Evolutionary conservation across 169 alveolate species (phyloP).

Genomic region (Cryptosporidium canis): DNA sequence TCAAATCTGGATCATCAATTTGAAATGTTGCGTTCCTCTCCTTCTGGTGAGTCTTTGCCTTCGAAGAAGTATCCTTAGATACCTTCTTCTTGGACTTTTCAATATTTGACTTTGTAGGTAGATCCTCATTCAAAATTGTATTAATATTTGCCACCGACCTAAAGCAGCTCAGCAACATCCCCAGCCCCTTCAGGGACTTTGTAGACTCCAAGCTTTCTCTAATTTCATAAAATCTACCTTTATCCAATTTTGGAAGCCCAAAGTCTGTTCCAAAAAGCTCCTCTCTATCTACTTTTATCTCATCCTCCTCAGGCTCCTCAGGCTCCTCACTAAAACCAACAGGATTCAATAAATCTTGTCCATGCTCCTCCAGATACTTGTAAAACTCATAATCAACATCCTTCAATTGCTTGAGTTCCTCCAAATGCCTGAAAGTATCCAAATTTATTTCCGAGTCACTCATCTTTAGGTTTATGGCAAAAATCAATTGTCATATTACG

Average conservation of each 20-base stretch:
- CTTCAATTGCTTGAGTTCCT: slow-evolving; percentile 31
- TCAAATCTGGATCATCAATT: slow-evolving; percentile 51
- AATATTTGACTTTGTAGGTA: not conserved
- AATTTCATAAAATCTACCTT: not conserved
- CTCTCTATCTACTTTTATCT: not conserved
- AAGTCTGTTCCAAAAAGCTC: not conserved
- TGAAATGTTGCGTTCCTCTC: slow-evolving; percentile 1
- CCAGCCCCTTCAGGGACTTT: not conserved
- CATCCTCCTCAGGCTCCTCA: not conserved
- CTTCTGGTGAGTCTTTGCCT: not conserved
- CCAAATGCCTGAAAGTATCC: not conserved
- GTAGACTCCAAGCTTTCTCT: not conserved
- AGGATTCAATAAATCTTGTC: slow-evolving; percentile 33
- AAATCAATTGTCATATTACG: not conserved
- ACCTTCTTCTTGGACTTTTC: slow-evolving; percentile 15
- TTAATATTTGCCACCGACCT: slow-evolving; percentile 45
- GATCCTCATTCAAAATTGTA: not conserved
- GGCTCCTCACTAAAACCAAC: not conserved
- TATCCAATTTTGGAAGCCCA: not conserved
- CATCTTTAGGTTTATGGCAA: not conserved
- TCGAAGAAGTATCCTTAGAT: not conserved
- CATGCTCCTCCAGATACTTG: slow-evolving; percentile 35
- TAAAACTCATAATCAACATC: slow-evolving; percentile 39
- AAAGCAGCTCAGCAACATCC: slow-evolving; percentile 26
- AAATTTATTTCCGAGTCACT: not conserved